Conservation (phyloP, 2,329 filamentous ascomycete species). For the Colletotrichum sp. region DNA sequence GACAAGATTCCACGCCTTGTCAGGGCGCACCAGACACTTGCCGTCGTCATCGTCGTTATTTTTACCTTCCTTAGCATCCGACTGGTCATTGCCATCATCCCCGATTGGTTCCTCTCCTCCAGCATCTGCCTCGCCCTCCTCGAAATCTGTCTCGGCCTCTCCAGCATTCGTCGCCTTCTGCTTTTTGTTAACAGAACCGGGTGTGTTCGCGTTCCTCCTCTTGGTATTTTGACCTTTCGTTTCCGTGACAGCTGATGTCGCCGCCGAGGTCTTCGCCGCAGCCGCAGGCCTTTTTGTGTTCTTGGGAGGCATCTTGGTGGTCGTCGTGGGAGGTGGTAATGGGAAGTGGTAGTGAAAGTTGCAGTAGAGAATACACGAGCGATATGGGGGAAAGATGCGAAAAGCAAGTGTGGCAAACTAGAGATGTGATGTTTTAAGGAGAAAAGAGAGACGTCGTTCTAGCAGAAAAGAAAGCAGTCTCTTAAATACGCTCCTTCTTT, state of each 20-base stretch:
- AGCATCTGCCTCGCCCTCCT: not conserved
- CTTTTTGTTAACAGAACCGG: not conserved
- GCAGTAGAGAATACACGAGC: not conserved
- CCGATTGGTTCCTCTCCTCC: not conserved
- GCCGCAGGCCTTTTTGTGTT: not conserved
- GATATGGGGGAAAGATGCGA: not conserved
- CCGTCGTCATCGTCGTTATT: accelerated
- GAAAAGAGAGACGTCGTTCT: not conserved
- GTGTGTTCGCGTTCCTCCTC: not conserved
- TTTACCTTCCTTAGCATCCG: too few relatives aligned
- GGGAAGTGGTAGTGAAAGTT: not conserved
- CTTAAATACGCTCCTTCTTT: not conserved
- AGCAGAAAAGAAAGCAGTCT: not conserved
- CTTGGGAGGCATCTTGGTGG: not conserved
- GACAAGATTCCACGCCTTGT: not conserved
- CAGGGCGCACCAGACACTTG: not conserved
- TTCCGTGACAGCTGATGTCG: not conserved
- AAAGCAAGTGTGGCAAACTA: not conserved
- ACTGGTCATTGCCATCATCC: not conserved
- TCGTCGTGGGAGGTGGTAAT: not conserved
- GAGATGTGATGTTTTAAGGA: not conserved
- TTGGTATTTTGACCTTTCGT: not conserved
- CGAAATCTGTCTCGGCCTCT: not conserved
- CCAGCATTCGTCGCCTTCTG: not conserved
- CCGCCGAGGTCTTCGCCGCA: not conserved